Conservation (phyloP, 306 rosid species). For the Hippophae rhamnoides region DNA sequence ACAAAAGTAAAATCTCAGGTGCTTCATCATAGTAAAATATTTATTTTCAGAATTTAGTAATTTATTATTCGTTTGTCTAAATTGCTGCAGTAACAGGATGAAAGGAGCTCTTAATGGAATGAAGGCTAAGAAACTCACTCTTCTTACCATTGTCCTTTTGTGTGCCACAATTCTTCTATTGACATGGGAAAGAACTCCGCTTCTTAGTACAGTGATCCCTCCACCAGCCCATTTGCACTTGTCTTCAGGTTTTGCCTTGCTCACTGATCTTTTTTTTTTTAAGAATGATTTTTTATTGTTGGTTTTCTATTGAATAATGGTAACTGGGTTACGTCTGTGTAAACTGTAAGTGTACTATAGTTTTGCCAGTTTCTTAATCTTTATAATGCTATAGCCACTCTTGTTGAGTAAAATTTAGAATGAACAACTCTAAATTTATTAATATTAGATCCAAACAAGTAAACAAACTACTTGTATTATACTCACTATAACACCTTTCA, state of each 20-base stretch:
- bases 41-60: no score
- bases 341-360: neutral
- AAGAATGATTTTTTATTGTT: no score
- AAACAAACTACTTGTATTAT: no score
- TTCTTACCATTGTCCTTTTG: slow-evolving; percentile 63
- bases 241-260: slow-evolving; percentile 44
- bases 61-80: slow-evolving; percentile 1
- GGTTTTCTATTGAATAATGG: no score
- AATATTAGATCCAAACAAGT: no score
- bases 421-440: no score
- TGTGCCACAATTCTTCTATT: slow-evolving; percentile 50
- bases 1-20: no score
- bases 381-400: neutral
- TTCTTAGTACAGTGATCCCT: slow-evolving; percentile 46
- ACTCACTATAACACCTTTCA: no score
- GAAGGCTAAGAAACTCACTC: slow-evolving; percentile 62
- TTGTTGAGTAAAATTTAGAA: no score
- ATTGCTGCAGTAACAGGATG: slow-evolving; percentile 47
- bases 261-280: neutral
- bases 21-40: no score
- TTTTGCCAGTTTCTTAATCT: slow-evolving; percentile 3
- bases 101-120: slow-evolving; percentile 55
- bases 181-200: slow-evolving; percentile 78
- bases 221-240: slow-evolving; percentile 40
- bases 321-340: neutral